phyloP scores from a whole-genome alignment of 352 stramenopile genomes.

The Globisporangium viniferum region DNA sequence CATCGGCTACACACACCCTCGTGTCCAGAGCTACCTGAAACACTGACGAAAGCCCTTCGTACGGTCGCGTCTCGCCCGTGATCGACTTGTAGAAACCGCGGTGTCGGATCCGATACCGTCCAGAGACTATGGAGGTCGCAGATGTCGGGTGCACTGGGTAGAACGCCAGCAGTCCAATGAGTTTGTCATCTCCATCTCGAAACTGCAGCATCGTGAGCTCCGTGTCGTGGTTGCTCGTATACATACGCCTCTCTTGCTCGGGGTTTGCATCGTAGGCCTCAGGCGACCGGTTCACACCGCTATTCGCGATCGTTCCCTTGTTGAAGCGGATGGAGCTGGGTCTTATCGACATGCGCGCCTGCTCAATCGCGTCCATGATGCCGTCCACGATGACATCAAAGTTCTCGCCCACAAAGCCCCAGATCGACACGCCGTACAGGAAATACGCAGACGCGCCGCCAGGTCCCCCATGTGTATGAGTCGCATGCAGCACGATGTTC shows the following conservation, averaged over 20 bases:
- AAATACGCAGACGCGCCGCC: conserved; percentile 72
- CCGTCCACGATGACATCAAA: conserved; percentile 66
- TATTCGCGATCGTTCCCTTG: conserved; percentile 24
- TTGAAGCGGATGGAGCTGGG: conserved; percentile 37
- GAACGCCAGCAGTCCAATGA: conserved; percentile 56
- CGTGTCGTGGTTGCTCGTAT: conserved; percentile 55
- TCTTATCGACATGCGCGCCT: conserved; percentile 48
- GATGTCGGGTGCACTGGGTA: conserved; percentile 64
- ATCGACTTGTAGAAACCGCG: conserved; percentile 37
- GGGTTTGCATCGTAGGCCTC: conserved; percentile 70
- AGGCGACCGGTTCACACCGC: conserved; percentile 68
- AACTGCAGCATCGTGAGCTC: conserved; percentile 68
- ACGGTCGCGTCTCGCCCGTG: conserved; percentile 18
- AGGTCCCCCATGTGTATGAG: conserved; percentile 74
- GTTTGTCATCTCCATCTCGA: conserved; percentile 21
- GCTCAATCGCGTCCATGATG: conserved; percentile 52
- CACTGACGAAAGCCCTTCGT: not conserved
- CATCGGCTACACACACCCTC: not conserved
- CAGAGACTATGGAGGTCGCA: conserved; percentile 19
- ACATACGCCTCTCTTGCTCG: conserved; percentile 40
- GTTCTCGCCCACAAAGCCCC: conserved; percentile 42
- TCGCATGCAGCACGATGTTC: conserved; percentile 70
- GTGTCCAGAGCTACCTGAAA: not conserved
- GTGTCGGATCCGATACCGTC: conserved; percentile 40
- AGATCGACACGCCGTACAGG: conserved; percentile 52